These are phyloP conservation scores for Elsinoe perseae DNA, from an alignment of 2,329 filamentous ascomycete species.

Conservation along the genomic window DNA sequence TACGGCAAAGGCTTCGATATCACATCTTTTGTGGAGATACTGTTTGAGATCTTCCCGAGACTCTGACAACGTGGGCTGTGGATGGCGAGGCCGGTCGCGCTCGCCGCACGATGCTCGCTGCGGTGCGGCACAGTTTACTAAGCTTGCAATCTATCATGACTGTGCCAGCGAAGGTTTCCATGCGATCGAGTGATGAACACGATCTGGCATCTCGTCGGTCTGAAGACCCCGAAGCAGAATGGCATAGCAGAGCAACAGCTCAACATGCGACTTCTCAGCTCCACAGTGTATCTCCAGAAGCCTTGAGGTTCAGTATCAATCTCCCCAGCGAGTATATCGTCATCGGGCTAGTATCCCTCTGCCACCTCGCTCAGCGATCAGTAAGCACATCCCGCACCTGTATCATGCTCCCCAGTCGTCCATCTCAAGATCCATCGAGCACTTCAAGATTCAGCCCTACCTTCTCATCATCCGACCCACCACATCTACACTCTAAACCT, in stretches of 20 bases:
- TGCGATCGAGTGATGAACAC: not conserved
- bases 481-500: not conserved
- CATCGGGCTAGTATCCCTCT: too few species aligned
- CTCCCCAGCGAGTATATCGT: too few species aligned
- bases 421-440: not conserved
- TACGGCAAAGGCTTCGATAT: not conserved
- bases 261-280: too few species aligned
- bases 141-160: not conserved
- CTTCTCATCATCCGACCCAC: not conserved
- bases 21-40: not conserved
- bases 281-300: too few species aligned
- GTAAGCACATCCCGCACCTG: not conserved
- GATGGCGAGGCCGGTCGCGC: not conserved
- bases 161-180: not conserved
- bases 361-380: too few species aligned
- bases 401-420: not conserved
- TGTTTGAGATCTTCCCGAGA: conserved; percentile 11
- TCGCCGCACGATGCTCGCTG: not conserved
- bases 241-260: not conserved
- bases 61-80: not conserved
- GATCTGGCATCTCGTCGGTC: not conserved
- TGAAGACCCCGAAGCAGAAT: not conserved
- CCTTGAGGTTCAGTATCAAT: too few species aligned
- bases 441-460: not conserved
- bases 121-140: not conserved